Evolutionary conservation across 208 protist genomes (phyloP).

Genomic region (Endotrypanum monterogeii): DNA sequence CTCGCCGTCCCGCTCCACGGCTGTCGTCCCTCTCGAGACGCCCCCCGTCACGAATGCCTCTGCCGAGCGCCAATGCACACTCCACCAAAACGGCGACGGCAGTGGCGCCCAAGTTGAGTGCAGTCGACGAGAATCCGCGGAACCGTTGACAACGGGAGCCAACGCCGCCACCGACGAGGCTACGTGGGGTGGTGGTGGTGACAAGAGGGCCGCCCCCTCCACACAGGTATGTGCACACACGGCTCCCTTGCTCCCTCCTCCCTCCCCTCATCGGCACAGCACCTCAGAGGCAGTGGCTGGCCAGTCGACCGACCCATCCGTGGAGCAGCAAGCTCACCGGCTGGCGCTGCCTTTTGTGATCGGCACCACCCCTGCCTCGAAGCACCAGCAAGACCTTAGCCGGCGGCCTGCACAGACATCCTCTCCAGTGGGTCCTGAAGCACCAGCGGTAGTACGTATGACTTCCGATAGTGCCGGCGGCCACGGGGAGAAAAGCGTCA

Average conservation of each 20-base stretch:
- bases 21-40: not conserved
- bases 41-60: not conserved
- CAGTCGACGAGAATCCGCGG: not conserved
- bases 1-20: not conserved
- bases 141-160: not conserved
- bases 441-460: not conserved
- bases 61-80: not conserved
- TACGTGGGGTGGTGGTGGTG: not conserved
- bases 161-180: not conserved
- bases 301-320: constrained; percentile 1
- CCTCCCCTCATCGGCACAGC: too few species aligned
- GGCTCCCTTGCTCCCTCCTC: not conserved
- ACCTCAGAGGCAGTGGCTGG: not conserved
- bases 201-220: not conserved
- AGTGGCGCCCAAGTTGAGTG: constrained; percentile 6
- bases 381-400: not conserved
- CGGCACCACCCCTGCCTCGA: not conserved
- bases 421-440: not conserved
- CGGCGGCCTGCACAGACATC: not conserved
- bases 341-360: not conserved
- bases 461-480: not conserved
- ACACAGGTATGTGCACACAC: not conserved
- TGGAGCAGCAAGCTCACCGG: not conserved
- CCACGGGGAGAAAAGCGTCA: not conserved
- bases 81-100: not conserved